A percentile compares a stretch with the other conserved stretches of the same genome.
These are phyloP conservation scores for Camelina sativa DNA, from an alignment of 345 rosid species.

Conservation along the genomic window DNA sequence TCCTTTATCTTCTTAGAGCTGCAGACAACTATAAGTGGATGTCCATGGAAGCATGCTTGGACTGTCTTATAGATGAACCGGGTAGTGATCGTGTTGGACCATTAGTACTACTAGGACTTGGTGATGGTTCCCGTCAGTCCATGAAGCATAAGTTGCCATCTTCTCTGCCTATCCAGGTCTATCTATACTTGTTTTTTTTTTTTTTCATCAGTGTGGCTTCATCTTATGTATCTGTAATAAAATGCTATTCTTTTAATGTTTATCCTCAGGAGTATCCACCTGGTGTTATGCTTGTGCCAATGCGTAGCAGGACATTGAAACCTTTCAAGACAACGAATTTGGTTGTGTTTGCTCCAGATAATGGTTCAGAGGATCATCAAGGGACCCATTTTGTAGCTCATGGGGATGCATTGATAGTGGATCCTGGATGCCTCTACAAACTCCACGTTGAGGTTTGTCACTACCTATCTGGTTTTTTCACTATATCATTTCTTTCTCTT, in stretches of 20 bases:
- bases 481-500: background rate
- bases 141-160: slow-evolving; percentile 48
- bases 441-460: slow-evolving; percentile 63
- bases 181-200: background rate
- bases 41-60: slow-evolving; percentile 61
- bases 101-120: slow-evolving; percentile 56
- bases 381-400: slow-evolving; percentile 49
- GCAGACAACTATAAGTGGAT: slow-evolving; percentile 74
- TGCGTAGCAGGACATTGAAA: slow-evolving; percentile 71
- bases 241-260: background rate
- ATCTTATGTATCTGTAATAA: background rate
- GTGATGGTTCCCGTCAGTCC: slow-evolving; percentile 51
- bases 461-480: background rate
- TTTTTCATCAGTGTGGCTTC: background rate
- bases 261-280: slow-evolving; percentile 84
- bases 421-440: slow-evolving; percentile 72
- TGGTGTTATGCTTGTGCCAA: slow-evolving; percentile 76
- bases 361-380: slow-evolving; percentile 43
- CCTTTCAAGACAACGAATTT: slow-evolving; percentile 85
- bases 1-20: slow-evolving; percentile 11
- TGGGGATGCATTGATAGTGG: slow-evolving; percentile 88
- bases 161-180: slow-evolving; percentile 66
- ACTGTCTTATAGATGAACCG: slow-evolving; percentile 57
- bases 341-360: slow-evolving; percentile 68
- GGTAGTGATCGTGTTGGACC: slow-evolving; percentile 71